A percentile compares a stretch with the other conserved stretches of the same genome.
Conservation (phyloP, 768 basidiomycete genomes). For the Amanita pseudoporphyria region DNA sequence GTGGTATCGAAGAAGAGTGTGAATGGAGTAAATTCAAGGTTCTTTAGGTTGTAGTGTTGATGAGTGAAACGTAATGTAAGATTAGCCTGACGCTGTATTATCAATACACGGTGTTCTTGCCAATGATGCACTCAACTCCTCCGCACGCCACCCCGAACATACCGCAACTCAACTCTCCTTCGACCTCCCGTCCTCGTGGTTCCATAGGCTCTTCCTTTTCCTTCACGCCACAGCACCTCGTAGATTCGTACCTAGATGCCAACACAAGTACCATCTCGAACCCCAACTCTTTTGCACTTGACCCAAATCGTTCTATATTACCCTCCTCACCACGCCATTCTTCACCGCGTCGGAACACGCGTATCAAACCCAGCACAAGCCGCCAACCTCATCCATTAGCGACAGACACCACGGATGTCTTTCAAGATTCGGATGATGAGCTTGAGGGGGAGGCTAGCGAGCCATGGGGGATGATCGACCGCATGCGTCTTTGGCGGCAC, state of each 20-base stretch:
- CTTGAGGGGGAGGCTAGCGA: slow-evolving; percentile 48
- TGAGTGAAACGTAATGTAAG: not conserved
- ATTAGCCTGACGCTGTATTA: not conserved
- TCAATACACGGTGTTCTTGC: not conserved
- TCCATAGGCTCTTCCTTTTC: slow-evolving; percentile 80
- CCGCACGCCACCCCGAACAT: slow-evolving; percentile 42
- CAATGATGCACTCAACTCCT: slow-evolving; percentile 37
- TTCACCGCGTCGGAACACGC: slow-evolving; percentile 50
- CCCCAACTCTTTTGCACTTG: slow-evolving; percentile 48
- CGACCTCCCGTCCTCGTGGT: slow-evolving; percentile 48
- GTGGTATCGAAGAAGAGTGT: too few relatives aligned
- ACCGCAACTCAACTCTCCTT: slow-evolving; percentile 31
- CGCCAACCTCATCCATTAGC: slow-evolving; percentile 62
- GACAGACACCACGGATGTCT: slow-evolving; percentile 68
- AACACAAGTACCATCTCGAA: slow-evolving; percentile 54
- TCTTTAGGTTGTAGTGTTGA: too few relatives aligned
- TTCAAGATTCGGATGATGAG: slow-evolving; percentile 56
- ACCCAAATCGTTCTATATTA: slow-evolving; percentile 74
- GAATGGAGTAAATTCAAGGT: too few relatives aligned
- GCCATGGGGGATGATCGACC: slow-evolving; percentile 85
- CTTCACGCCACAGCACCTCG: slow-evolving; percentile 68
- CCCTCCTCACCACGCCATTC: slow-evolving; percentile 63
- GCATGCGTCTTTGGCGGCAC: slow-evolving; percentile 95
- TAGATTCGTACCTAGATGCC: slow-evolving; percentile 60
- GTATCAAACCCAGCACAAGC: slow-evolving; percentile 40